Base-by-base conservation (phyloP, 306 rosid genomes). In the Inga oerstediana region DNA sequence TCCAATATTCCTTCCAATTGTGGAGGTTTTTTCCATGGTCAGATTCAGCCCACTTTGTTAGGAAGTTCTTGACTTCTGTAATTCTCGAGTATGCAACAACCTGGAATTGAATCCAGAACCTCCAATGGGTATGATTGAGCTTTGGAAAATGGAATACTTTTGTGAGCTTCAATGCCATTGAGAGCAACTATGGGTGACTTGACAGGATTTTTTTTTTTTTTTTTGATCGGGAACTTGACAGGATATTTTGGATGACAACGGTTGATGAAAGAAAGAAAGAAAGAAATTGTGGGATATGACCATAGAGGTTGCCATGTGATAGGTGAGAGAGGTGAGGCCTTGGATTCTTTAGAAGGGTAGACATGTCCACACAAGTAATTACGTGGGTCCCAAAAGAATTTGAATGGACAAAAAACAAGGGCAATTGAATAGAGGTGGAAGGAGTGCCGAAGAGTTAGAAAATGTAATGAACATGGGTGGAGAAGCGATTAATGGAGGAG, bases 301-400 rank as follows among this genome's bases (percentile, higher is more conserved):
- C 1, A 81, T 52, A 85, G 66, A 45, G 44, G 85, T 76, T 34
- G 98, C 95, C 98, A 95, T 93, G 52, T 91, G 45, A 24, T 68
- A 39, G 16, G 24, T 11, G 8, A 10, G 12, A 32, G 44, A 32
- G 61, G 66, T 15, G 41, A 37, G 43, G 43, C 1, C 17, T 14
- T 34, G 80, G 24, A 44, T 11, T 51, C 66, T 37, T 32, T 11
- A 41, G 12, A 8, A 44, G 30, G 4, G 85, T 43, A 78, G 41
- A 64, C 81, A 80, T 82, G 54, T 56, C 59, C 48, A 4, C 24
- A 24, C 15, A 27, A 13, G 3, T 5, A 44, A 46, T 7, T 30
- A 56, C 24, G 84, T 87, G 89, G 91, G 83, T 78, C 69, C 58
- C 24, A 3, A 75, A 75, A n/a, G 24, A 37, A 39, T 59, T 84